phyloP scores from a whole-genome alignment of 202 grass and related monocot species.

The Setaria viridis region DNA sequence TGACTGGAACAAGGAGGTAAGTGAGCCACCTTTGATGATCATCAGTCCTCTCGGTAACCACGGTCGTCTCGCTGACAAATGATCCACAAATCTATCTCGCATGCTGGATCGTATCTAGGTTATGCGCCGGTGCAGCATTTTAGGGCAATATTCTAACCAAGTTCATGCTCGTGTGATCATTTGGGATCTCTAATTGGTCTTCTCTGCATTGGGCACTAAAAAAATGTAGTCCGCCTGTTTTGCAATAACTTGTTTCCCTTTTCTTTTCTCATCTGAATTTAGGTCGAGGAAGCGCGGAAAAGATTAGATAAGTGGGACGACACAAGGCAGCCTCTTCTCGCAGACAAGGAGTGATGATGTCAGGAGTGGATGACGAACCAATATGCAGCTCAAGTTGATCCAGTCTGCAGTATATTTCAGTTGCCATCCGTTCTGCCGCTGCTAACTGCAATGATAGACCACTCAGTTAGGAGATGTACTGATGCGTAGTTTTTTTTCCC shows the following conservation, averaged over 20 bases:
- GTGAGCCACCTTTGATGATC: slow-evolving; percentile 35
- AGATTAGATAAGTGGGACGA: slow-evolving; percentile 86
- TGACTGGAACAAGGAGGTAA: slow-evolving; percentile 94
- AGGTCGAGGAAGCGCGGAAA: slow-evolving; percentile 75
- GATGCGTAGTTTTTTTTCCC: background rate
- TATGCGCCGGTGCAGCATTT: background rate
- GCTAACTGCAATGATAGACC: slow-evolving; percentile 21
- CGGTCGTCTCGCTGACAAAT: background rate
- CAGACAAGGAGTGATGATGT: slow-evolving; percentile 46
- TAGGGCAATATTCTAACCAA: slow-evolving; percentile 6
- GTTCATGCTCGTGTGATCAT: background rate
- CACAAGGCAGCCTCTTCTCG: slow-evolving; percentile 61
- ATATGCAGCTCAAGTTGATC: slow-evolving; percentile 17
- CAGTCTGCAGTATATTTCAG: background rate
- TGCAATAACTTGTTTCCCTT: background rate
- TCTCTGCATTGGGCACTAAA: background rate
- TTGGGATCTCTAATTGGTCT: background rate
- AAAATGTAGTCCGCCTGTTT: background rate
- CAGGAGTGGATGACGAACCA: background rate
- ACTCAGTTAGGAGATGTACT: background rate
- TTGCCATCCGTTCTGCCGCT: background rate
- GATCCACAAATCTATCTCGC: slow-evolving; percentile 37
- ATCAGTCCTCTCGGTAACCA: background rate
- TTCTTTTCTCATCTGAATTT: background rate
- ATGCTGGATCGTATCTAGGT: slow-evolving; percentile 24